Base-by-base conservation (phyloP, 2,329 filamentous ascomycete species). In the Exophiala oligosperma region DNA sequence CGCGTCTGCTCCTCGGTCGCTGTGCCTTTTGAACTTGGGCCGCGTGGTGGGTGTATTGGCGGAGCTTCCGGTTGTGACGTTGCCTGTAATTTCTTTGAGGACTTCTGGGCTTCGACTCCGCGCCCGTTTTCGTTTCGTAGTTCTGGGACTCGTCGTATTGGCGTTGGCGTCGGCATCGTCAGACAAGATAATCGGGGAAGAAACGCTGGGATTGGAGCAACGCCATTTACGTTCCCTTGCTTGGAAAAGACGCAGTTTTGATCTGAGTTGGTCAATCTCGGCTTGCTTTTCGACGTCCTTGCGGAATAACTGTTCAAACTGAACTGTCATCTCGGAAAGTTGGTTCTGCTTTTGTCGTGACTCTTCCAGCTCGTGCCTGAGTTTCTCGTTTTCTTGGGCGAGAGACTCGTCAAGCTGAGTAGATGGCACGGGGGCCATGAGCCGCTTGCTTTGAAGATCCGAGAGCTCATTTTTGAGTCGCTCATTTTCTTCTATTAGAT, bases 1-100 rank as follows among this genome's bases (percentile, higher is more conserved):
- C 5, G 73, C 74, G n/a, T 69, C 68, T 7, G 66, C 69, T 65
- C 64, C 57, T 57, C 49, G 43, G 23, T 58, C 52, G 17, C 44
- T 46, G 21, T 48, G 29, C 44, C 52, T 55, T 32, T 52, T 63
- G 41, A 29, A 48, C 32, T 54, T 44, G 38, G 38, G 54, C 21
- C 8, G 12, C 12, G 4, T 11, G 14, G 48, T 26, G 38, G 54
- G 23, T 4, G 17, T n/a, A 2, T 11, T 28, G 48, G 35, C 38
- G 12, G 29, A 12, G 26, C 46, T 32, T 7, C 35, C 40, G n/a
- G 40, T 17, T 1, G 47, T 26, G n/a, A 41, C 17, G 49, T 60
- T 63, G 9, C 23, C 12, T 23, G 49, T 53, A 9, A 64, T 58
- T 14, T 63, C 57, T 29, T 53, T 46, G 9, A 64, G 51, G n/a